Evolutionary conservation across 2,329 filamentous ascomycete species (phyloP).

Genomic region (Exserohilum rostratum): DNA sequence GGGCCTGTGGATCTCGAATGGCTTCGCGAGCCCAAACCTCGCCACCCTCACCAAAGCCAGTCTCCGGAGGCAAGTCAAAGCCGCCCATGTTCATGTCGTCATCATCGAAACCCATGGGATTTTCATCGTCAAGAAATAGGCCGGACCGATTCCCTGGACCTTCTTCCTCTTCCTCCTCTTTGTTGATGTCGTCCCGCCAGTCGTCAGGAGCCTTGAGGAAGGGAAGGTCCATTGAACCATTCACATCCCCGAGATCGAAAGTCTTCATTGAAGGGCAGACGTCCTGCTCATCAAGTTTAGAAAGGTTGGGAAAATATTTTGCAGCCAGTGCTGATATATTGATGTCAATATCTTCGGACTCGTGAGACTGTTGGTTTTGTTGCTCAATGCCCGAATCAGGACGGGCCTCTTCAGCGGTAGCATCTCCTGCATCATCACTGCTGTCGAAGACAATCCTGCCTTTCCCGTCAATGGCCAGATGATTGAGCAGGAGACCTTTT

Average conservation of each 20-base stretch:
- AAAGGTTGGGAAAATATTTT: conserved; percentile 85
- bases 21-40: conserved; percentile 95
- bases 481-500: conserved; percentile 92
- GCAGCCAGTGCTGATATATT: conserved; percentile 76
- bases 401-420: conserved; percentile 54
- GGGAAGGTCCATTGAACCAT: conserved; percentile 84
- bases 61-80: conserved; percentile 65
- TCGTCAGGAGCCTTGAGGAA: conserved; percentile 90
- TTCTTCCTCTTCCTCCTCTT: conserved; percentile 52
- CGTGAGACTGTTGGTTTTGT: conserved; percentile 41
- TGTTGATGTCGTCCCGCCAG: conserved; percentile 71
- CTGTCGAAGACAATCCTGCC: conserved; percentile 98
- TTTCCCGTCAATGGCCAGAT: conserved; percentile 90
- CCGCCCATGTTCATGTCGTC: conserved; percentile 65
- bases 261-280: conserved; percentile 94
- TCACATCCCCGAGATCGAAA: conserved; percentile 87
- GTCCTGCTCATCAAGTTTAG: conserved; percentile 79
- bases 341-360: conserved; percentile 71
- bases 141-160: conserved; percentile 70
- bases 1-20: conserved; percentile 83
- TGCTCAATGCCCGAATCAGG: conserved; percentile 52
- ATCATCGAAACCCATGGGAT: conserved; percentile 77
- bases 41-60: conserved; percentile 92
- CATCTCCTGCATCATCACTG: conserved; percentile 78
- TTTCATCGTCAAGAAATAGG: conserved; percentile 85